Conservation (phyloP, 1,139 yeast species). For the Yarrowia galli region DNA sequence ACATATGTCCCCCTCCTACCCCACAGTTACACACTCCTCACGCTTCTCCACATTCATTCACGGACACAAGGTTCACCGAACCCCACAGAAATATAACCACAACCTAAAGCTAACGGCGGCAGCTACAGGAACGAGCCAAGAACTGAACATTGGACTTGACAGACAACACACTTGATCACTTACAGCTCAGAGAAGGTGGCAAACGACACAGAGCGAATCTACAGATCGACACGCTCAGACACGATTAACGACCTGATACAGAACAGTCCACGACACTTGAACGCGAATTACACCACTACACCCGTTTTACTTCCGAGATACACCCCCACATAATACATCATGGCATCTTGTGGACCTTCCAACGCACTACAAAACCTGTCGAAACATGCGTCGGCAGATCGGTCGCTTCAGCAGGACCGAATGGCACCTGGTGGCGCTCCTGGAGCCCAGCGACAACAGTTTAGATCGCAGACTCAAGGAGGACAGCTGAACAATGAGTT, state of each 20-base stretch:
- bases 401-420: slow-evolving; percentile 47
- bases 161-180: not conserved
- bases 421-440: slow-evolving; percentile 20
- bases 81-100: slow-evolving; percentile 29
- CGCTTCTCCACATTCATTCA: slow-evolving; percentile 31
- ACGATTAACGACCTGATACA: not conserved
- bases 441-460: slow-evolving; percentile 34
- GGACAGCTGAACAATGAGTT: slow-evolving; percentile 32
- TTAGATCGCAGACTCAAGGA: slow-evolving; percentile 31
- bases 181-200: no score
- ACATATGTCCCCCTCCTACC: not conserved
- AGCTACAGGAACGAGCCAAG: not conserved
- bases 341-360: slow-evolving; percentile 50
- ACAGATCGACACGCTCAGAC: no score
- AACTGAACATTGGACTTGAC: not conserved
- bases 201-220: no score
- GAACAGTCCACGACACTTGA: no score
- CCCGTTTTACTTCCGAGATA: not conserved
- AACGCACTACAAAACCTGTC: slow-evolving; percentile 49
- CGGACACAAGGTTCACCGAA: slow-evolving; percentile 36
- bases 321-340: slow-evolving; percentile 4
- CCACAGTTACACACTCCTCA: slow-evolving; percentile 1
- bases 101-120: slow-evolving; percentile 3
- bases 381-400: slow-evolving; percentile 47
- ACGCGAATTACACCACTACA: not conserved